These are phyloP conservation scores for Tephrocybe sp. DNA, from an alignment of 768 basidiomycete species.

Conservation along the genomic window DNA sequence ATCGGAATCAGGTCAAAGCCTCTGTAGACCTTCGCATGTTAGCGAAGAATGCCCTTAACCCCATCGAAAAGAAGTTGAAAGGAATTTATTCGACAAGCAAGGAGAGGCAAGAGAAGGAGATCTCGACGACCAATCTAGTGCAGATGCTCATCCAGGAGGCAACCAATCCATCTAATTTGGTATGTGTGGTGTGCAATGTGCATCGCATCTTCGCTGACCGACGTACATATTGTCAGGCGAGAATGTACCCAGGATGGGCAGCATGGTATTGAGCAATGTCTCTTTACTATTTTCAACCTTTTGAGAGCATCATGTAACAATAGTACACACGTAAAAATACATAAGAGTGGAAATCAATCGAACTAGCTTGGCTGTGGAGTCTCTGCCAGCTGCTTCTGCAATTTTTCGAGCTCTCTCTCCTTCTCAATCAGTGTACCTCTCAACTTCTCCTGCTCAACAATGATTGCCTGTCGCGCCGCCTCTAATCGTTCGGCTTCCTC, in stretches of 20 bases:
- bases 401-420: slow-evolving; percentile 75
- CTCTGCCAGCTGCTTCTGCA: slow-evolving; percentile 57
- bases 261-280: slow-evolving; percentile 59
- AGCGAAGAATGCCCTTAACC: slow-evolving; percentile 74
- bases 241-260: slow-evolving; percentile 93
- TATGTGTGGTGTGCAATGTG: slow-evolving; percentile 19
- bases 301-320: slow-evolving; percentile 1
- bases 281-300: neutral
- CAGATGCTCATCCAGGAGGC: slow-evolving; percentile 92
- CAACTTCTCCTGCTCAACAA: slow-evolving; percentile 79
- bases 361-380: slow-evolving; percentile 10
- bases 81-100: slow-evolving; percentile 62
- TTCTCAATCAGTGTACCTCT: slow-evolving; percentile 66
- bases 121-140: slow-evolving; percentile 84
- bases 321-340: slow-evolving; percentile 13
- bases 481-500: slow-evolving; percentile 84
- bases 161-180: slow-evolving; percentile 68
- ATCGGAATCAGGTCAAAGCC: slow-evolving; percentile 46
- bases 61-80: slow-evolving; percentile 82
- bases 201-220: slow-evolving; percentile 13
- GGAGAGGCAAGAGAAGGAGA: slow-evolving; percentile 52
- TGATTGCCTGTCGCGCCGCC: slow-evolving; percentile 65
- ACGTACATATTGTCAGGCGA: slow-evolving; percentile 51
- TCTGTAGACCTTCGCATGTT: slow-evolving; percentile 61
- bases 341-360: neutral